phyloP scores from a whole-genome alignment of 225 moss, liverwort and hornwort species.

The Polytrichum formosum region DNA sequence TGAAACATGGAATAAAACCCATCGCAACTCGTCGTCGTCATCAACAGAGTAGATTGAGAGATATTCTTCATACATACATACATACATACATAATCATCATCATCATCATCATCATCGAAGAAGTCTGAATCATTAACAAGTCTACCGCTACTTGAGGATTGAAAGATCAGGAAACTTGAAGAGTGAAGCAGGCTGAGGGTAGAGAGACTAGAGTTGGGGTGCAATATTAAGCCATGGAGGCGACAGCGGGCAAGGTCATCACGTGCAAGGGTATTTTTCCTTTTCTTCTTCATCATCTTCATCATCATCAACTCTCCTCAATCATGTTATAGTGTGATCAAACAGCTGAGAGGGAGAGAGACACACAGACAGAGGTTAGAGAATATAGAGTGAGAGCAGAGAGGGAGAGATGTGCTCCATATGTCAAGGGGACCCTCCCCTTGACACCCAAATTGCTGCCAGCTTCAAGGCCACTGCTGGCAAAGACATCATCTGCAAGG shows the following conservation, averaged over 20 bases:
- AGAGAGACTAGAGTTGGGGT: slow-evolving; percentile 15
- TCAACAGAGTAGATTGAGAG: not conserved
- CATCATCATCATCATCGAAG: no score
- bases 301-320: not conserved
- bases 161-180: not conserved
- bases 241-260: slow-evolving; percentile 49
- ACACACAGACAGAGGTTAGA: not conserved
- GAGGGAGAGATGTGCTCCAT: slow-evolving; percentile 25
- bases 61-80: not conserved
- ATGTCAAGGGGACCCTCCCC: slow-evolving; percentile 44
- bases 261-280: slow-evolving; percentile 52
- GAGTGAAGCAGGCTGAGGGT: not conserved
- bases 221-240: slow-evolving; percentile 32
- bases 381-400: not conserved
- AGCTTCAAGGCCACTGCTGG: slow-evolving; percentile 47
- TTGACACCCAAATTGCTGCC: slow-evolving; percentile 49
- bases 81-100: no score
- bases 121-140: no score
- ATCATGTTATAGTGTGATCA: not conserved
- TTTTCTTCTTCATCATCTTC: not conserved
- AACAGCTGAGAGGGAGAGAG: not conserved
- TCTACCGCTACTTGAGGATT: no score
- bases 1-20: not conserved
- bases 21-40: not conserved
- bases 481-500: slow-evolving; percentile 58